Evolutionary conservation across 805 yeast species (phyloP).

Genomic region (Nakazawaea siamensis): DNA sequence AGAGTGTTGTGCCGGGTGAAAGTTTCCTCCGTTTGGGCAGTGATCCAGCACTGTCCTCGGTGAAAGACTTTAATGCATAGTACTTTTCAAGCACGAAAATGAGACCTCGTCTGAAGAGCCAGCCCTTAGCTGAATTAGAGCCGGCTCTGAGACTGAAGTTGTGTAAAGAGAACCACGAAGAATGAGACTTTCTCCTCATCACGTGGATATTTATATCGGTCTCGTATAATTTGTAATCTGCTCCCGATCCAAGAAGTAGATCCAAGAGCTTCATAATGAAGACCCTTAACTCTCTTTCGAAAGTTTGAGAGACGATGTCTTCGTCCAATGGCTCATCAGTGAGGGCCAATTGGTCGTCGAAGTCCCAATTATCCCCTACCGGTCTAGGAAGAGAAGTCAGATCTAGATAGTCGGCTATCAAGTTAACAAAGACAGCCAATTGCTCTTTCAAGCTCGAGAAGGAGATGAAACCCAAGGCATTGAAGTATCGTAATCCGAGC

Average conservation of each 20-base stretch:
- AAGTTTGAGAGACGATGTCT: background rate
- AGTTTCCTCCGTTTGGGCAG: too few relatives aligned
- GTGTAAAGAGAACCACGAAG: constrained; percentile 18
- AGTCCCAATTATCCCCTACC: constrained; percentile 19
- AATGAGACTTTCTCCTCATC: too few relatives aligned
- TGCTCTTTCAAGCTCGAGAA: constrained; percentile 35
- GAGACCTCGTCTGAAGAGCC: constrained; percentile 34
- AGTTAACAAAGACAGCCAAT: constrained; percentile 33
- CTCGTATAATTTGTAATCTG: constrained; percentile 7
- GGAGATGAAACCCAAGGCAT: constrained; percentile 29
- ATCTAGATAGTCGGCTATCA: constrained; percentile 32
- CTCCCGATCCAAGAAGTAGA: constrained; percentile 11
- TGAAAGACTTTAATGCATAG: constrained; percentile 23
- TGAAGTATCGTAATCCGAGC: constrained; percentile 28
- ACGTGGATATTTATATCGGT: constrained; percentile 13
- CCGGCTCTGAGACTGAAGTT: constrained; percentile 3
- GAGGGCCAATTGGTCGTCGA: constrained; percentile 7
- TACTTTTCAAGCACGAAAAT: constrained; percentile 23
- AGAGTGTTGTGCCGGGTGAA: too few relatives aligned
- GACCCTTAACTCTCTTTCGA: constrained; percentile 11
- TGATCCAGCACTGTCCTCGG: too few relatives aligned
- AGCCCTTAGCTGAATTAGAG: constrained; percentile 17
- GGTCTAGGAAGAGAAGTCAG: constrained; percentile 19
- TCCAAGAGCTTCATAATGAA: constrained; percentile 13
- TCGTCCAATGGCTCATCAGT: too few relatives aligned